Base-by-base conservation (phyloP, 768 basidiomycete species). In the Amanita jacksonii region DNA sequence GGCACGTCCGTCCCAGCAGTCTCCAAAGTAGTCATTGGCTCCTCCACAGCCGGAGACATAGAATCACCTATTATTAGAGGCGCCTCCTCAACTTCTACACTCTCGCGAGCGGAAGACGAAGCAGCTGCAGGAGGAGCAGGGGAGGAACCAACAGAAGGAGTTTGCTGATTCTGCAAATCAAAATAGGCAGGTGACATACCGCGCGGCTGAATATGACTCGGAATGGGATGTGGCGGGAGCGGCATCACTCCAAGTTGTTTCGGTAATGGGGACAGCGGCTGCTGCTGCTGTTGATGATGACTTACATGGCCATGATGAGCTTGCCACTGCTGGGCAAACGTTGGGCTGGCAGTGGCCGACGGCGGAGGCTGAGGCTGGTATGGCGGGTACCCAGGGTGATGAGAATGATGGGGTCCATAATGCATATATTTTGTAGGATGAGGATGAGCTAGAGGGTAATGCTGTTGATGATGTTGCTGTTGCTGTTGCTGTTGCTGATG, bases 401-500 rank as follows among this genome's bases (percentile, higher is more conserved):
- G 46, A 15, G 39, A 27, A n/a, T 28, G 18, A 22, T 41, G 38
- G 7, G 33, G 35, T n/a, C n/a, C n/a, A n/a, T n/a, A n/a, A n/a
- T n/a, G n/a, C n/a, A n/a, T n/a, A 23, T 34, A 12, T 23, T 23
- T 9, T 22, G 41, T 44, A 25, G 50, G 22, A 19, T 53, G 46
- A 37, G 49, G 43, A 19, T 41, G 22, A 12, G 7, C 5, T 24
- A 27, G 40, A 20, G 40, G 40, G 12, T 41, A 31, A 28, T 41
- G 28, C n/a, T 41, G 40, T 9, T 41, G 28, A 15, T 41, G 40
- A 3, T 41, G 40, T 15, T 41, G 39, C 8, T 40, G 39, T n/a
- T 40, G 39, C 8, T 38, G 37, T 7, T 38, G 19, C 12, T 18
- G 27, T 23, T 22, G 4, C 22, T 19, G 38, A 24, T 38, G 9